Percentiles rank a stretch among this genome's conserved stretches.
Evolutionary conservation across 2,329 filamentous ascomycete genomes (phyloP).

Genomic region (Pseudogymnoascus sp.): DNA sequence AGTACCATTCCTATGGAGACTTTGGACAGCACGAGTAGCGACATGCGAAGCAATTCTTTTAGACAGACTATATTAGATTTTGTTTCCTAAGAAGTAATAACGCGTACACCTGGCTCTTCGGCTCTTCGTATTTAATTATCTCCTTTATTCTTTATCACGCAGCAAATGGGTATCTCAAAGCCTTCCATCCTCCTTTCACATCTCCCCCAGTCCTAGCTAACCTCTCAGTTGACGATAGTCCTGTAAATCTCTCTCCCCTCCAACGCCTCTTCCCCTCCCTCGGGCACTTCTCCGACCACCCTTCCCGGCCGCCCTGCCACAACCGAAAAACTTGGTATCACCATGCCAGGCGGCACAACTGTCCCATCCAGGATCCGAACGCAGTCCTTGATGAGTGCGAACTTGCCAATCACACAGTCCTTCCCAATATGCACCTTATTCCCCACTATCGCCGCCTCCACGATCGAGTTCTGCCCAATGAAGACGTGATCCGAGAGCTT

Average conservation of each 20-base stretch:
- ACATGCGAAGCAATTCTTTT: not conserved
- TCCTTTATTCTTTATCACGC: not conserved
- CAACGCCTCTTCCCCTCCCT: slow-evolving; percentile 60
- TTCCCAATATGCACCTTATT: slow-evolving; percentile 81
- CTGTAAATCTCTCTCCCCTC: slow-evolving; percentile 60
- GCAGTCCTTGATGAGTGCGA: slow-evolving; percentile 90
- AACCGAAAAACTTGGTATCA: slow-evolving; percentile 85
- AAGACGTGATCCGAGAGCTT: slow-evolving; percentile 94
- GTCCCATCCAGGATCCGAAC: slow-evolving; percentile 80
- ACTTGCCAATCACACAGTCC: slow-evolving; percentile 71
- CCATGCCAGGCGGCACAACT: slow-evolving; percentile 80
- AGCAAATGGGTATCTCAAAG: slow-evolving; percentile 6
- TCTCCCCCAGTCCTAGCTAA: not conserved
- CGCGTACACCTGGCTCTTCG: not conserved
- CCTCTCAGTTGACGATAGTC: slow-evolving; percentile 47
- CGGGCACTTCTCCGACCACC: slow-evolving; percentile 73
- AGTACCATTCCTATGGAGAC: too few species aligned
- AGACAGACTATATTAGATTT: not conserved
- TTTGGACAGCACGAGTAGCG: not conserved
- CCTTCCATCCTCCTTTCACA: not conserved
- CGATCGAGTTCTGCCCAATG: slow-evolving; percentile 65
- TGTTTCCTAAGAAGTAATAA: not conserved
- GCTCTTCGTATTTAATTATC: not conserved
- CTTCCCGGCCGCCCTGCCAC: slow-evolving; percentile 78
- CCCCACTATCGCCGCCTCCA: slow-evolving; percentile 78